These are phyloP conservation scores for Blastocystis sp. DNA, from an alignment of 352 stramenopile species.

Conservation along the genomic window DNA sequence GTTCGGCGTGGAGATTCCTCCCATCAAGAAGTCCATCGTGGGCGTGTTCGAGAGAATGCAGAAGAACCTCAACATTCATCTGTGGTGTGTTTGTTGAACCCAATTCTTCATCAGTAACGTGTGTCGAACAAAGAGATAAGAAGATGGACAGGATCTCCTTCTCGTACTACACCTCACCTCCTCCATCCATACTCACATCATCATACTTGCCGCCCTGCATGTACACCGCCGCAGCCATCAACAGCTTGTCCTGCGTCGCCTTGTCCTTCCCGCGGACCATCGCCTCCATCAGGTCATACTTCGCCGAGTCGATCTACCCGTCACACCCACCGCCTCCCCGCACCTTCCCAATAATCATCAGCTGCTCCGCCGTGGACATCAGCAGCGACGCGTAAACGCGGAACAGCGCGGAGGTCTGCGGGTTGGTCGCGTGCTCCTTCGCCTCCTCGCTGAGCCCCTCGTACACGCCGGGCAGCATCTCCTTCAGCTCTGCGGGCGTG, in stretches of 20 bases:
- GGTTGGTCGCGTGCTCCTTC: neutral
- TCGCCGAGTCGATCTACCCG: neutral
- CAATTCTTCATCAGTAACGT: slow-evolving; percentile 72
- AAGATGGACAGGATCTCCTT: slow-evolving; percentile 75
- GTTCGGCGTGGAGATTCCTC: slow-evolving; percentile 77
- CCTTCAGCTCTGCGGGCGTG: slow-evolving; percentile 11
- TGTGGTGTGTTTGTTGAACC: slow-evolving; percentile 70
- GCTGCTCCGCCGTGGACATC: neutral
- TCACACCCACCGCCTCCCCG: neutral
- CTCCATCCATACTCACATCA: slow-evolving; percentile 72
- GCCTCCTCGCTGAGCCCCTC: slow-evolving; percentile 14
- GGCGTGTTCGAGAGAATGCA: slow-evolving; percentile 82
- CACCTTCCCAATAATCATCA: neutral
- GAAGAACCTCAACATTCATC: slow-evolving; percentile 75
- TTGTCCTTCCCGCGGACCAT: neutral
- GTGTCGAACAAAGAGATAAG: slow-evolving; percentile 67
- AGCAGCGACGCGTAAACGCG: slow-evolving; percentile 6
- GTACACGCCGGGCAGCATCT: slow-evolving; percentile 12
- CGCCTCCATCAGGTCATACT: neutral
- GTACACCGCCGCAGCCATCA: neutral
- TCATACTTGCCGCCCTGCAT: slow-evolving; percentile 72
- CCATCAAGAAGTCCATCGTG: slow-evolving; percentile 78
- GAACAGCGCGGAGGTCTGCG: neutral
- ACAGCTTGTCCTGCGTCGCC: neutral
- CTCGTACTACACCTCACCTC: slow-evolving; percentile 72